Evolutionary conservation across 306 rosid species (phyloP), one percentile per base, ranked within the genome.

Genomic region (Corylus heterophylla): DNA sequence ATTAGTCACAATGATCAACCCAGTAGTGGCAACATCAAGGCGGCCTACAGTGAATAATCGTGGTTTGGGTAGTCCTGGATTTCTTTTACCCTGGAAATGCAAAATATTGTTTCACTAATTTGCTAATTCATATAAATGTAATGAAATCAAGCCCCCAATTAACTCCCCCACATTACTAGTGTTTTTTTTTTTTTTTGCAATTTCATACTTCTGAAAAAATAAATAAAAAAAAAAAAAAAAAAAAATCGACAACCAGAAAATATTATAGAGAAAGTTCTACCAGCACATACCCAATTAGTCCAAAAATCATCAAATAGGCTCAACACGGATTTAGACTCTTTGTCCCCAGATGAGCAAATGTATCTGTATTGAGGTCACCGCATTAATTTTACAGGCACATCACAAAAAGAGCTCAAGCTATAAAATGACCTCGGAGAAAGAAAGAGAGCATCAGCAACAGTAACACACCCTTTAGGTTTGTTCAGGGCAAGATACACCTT

Each of bases 11-110:
- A 94, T 82, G 86, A 94, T 89, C 85, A 94, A 86, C 63, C 98
- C 98, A 51, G 92, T 91, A 9, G 98, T 94, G 73, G 97, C 97
- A 88, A 94, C 98, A 86, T 94, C 98, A 81, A 94, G 97, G 78
- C 98, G 94, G 55, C 98, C 98, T 44, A 94, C 93, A 5, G 98
- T 94, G 78, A 92, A 94, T 63, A 94, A 75, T 45, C 98, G 84
- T 54, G 98, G 97, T 45, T 80, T 79, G 58, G 97, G 91, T 77
- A 79, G 79, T 54, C 95, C 98, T 18, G 89, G 79, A 74, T 86
- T 79, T 74, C 82, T 87, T 87, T 89, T 92, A 69, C 78, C 90
- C 98, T 94, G 89, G 71, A 86, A 84, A 62, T n/a, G 31, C 62
- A 42, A 51, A 76, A 45, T 49, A 51, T 63, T 59, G 17, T 29